These are phyloP conservation scores for Mycena maculata DNA, from an alignment of 768 basidiomycete species.

Conservation along the genomic window DNA sequence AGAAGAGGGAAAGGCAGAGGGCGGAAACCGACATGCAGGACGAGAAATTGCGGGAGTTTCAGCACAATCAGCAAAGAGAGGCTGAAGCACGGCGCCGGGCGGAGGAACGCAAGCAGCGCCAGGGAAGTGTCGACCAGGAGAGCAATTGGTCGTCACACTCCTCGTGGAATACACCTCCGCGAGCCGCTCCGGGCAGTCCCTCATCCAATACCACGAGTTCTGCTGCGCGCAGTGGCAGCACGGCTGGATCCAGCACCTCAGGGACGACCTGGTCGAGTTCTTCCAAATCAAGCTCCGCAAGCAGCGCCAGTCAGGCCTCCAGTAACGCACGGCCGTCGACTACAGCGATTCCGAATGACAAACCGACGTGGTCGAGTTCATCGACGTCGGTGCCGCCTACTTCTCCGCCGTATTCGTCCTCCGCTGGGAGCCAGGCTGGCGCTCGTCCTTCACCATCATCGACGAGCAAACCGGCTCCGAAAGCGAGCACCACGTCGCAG, in stretches of 20 bases:
- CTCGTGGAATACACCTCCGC: conserved; percentile 18
- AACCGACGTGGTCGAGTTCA: conserved; percentile 12
- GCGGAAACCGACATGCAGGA: conserved; percentile 45
- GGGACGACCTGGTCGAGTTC: not conserved
- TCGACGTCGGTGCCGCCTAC: conserved; percentile 1
- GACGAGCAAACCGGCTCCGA: conserved; percentile 21
- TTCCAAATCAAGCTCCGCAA: conserved; percentile 33
- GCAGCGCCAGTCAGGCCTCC: conserved; percentile 42
- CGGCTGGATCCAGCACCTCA: too few species aligned
- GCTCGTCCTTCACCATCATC: conserved; percentile 22
- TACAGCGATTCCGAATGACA: conserved; percentile 17
- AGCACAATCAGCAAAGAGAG: conserved; percentile 45
- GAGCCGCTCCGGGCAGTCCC: conserved; percentile 44
- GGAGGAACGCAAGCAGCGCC: conserved; percentile 61
- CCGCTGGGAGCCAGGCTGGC: conserved; percentile 17
- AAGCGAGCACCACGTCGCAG: conserved; percentile 41
- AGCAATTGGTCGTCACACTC: conserved; percentile 43
- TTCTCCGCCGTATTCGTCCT: conserved; percentile 7
- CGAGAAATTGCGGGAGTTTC: conserved; percentile 54
- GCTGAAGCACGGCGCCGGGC: conserved; percentile 54
- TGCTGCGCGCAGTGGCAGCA: conserved; percentile 24
- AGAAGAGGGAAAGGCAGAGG: conserved; percentile 39
- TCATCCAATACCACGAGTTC: conserved; percentile 37
- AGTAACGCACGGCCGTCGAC: conserved; percentile 28
- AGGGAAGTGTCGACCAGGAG: conserved; percentile 55